Percentiles rank a stretch among this genome's conserved stretches.
These are phyloP conservation scores for Boletus smithii DNA, from an alignment of 1,284 basidiomycete genomes.

Conservation along the genomic window DNA sequence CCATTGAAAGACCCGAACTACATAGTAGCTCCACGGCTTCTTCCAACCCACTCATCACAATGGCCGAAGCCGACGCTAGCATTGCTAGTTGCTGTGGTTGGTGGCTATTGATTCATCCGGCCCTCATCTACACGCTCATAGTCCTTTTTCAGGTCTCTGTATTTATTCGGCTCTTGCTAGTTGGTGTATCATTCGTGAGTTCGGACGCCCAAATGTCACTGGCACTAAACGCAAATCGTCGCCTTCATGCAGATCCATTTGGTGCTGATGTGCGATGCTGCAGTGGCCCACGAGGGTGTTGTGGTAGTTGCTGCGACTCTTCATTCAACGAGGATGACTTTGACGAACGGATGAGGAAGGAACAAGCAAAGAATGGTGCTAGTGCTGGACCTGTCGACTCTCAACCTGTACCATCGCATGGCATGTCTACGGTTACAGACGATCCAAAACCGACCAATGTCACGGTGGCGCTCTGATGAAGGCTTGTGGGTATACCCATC, in stretches of 20 bases:
- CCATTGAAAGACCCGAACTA: background rate
- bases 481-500: background rate
- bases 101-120: constrained; percentile 3
- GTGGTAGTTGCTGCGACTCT: constrained; percentile 27
- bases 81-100: constrained; percentile 26
- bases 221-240: background rate
- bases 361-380: constrained; percentile 17
- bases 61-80: constrained; percentile 16
- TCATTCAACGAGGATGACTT: constrained; percentile 32
- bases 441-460: constrained; percentile 6
- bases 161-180: constrained; percentile 12
- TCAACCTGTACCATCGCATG: constrained; percentile 25
- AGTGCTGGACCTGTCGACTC: constrained; percentile 11
- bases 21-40: background rate
- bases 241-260: constrained; percentile 20
- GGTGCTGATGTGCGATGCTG: constrained; percentile 26
- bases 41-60: constrained; percentile 6
- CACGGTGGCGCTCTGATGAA: constrained; percentile 7
- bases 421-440: constrained; percentile 16
- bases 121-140: background rate
- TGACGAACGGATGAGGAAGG: constrained; percentile 30
- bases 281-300: constrained; percentile 29
- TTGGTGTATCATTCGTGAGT: constrained; percentile 32
- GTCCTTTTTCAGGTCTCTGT: constrained; percentile 16
- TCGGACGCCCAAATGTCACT: background rate